Evolutionary conservation across 2,329 filamentous ascomycete species (phyloP), one percentile per base, ranked within the genome.

Genomic region (Epichloe bromicola): DNA sequence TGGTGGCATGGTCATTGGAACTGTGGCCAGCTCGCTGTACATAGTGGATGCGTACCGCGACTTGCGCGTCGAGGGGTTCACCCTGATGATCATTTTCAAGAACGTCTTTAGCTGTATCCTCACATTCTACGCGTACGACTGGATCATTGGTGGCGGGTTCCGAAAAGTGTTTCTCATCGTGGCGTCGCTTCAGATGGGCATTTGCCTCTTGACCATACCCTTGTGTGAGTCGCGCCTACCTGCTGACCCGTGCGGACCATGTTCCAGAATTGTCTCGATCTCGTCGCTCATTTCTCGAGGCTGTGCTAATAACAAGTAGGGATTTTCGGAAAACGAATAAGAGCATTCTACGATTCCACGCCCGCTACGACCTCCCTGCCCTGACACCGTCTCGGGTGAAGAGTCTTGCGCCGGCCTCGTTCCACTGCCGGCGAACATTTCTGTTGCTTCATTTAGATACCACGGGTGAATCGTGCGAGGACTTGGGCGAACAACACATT

Each of bases 31-130:
- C 54, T 86, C 87, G 1, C 70, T 95, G 23, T 97, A 97, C 63
- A 85, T 96, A 61, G 86, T 95, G 7, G 91, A 96, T 68, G 90
- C 90, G 0, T 91, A 96, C 67, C 83, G 89, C 7, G 83, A 91
- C 55, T 80, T 95, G 51, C 81, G 87, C 1, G 80, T 95, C 46
- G 90, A 96, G 67, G 86, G 83, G 6, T 95, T 95, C 65, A 95
- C 89, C 0, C 87, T 88, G 67, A 79, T 93, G 64, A 78, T 95
- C 56, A 83, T 95, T 50, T 95, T 96, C 74, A 96, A 96, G 69
- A 95, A 96, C 67, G 78, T 96, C 55, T 95, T 96, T 70, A 86
- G 83, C 55, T 96, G 94, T 60, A 80, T 82, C 6, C 71, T 96
- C 51, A 95, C 90, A 0, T 94, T 83, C 64, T 85, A 80, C 58